Percentiles rank a stretch among this genome's conserved stretches.
phyloP scores from a whole-genome alignment of 805 yeast species.

The Metschnikowia orientalis region DNA sequence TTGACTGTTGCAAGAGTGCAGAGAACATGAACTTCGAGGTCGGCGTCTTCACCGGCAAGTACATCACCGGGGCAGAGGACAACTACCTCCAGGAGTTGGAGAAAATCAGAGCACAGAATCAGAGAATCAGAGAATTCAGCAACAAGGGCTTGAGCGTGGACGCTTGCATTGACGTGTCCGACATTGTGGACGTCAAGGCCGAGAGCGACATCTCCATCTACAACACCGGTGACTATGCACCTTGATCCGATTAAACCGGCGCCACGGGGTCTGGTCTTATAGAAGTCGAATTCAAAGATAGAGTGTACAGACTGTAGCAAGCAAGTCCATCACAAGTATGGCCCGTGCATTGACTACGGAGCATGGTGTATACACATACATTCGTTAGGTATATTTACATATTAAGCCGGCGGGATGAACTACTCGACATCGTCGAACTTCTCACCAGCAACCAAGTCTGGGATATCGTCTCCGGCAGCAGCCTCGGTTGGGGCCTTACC shows the following conservation, averaged over 20 bases:
- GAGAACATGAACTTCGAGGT: constrained; percentile 71
- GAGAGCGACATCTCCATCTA: constrained; percentile 60
- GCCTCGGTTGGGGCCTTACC: constrained; percentile 48
- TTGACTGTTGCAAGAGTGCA: constrained; percentile 66
- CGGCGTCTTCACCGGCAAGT: constrained; percentile 94
- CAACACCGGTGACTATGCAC: constrained; percentile 50
- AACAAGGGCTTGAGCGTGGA: constrained; percentile 41
- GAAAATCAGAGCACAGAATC: constrained; percentile 74
- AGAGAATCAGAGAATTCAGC: constrained; percentile 40
- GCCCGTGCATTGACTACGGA: too few relatives aligned
- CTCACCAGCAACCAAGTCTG: constrained; percentile 85
- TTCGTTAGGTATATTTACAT: constrained; percentile 14
- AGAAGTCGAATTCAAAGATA: too few relatives aligned
- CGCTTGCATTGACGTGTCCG: constrained; percentile 39
- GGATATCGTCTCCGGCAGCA: constrained; percentile 53
- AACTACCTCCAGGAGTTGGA: constrained; percentile 79
- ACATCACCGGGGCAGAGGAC: constrained; percentile 91
- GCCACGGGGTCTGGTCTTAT: too few relatives aligned
- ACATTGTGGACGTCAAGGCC: constrained; percentile 67
- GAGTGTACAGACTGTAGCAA: too few relatives aligned
- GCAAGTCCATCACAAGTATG: too few relatives aligned
- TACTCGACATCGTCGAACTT: constrained; percentile 64
- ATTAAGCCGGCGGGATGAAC: constrained; percentile 8
- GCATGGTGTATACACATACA: constrained; percentile 10
- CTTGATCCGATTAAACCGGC: constrained; percentile 5